Evolutionary conservation across 2,329 filamentous ascomycete genomes (phyloP).

Genomic region (Purpureocillium lavendulum): DNA sequence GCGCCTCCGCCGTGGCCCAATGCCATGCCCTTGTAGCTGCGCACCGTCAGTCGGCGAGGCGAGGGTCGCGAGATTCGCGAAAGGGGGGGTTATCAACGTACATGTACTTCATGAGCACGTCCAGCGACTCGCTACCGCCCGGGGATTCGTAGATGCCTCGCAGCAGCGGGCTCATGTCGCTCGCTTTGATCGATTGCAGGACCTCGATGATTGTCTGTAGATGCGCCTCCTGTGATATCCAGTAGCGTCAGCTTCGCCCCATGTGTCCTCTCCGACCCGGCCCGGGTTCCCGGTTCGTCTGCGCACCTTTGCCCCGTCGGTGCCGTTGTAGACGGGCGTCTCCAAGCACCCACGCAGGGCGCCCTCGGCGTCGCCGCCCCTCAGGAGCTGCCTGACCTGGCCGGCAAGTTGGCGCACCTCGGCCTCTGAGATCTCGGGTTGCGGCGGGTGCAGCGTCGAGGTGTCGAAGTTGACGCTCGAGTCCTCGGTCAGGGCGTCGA

Average conservation of each 20-base stretch:
- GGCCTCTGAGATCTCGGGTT: slow-evolving; percentile 63
- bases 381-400: slow-evolving; percentile 80
- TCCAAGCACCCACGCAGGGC: slow-evolving; percentile 79
- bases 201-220: slow-evolving; percentile 86
- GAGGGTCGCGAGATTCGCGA: too few relatives aligned
- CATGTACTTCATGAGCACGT: slow-evolving; percentile 97
- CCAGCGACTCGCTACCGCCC: slow-evolving; percentile 75
- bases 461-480: slow-evolving; percentile 88
- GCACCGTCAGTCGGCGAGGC: not conserved
- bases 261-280: too few relatives aligned
- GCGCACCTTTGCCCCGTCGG: slow-evolving; percentile 44
- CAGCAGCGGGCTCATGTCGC: slow-evolving; percentile 87
- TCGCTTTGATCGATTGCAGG: slow-evolving; percentile 89
- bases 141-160: slow-evolving; percentile 70
- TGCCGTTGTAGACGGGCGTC: slow-evolving; percentile 67
- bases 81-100: slow-evolving; percentile 39
- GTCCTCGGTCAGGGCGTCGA: slow-evolving; percentile 85
- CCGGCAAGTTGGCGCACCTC: slow-evolving; percentile 70
- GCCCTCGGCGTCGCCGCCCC: slow-evolving; percentile 80
- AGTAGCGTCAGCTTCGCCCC: too few relatives aligned
- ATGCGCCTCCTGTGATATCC: slow-evolving; percentile 61
- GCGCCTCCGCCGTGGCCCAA: slow-evolving; percentile 30
- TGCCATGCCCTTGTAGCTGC: slow-evolving; percentile 86
- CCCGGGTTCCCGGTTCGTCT: too few relatives aligned
- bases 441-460: slow-evolving; percentile 69